Evolutionary conservation across 495 filamentous ascomycete genomes (phyloP), one percentile per base, ranked within the genome.

Genomic region (Chaetomidium leptoderma): DNA sequence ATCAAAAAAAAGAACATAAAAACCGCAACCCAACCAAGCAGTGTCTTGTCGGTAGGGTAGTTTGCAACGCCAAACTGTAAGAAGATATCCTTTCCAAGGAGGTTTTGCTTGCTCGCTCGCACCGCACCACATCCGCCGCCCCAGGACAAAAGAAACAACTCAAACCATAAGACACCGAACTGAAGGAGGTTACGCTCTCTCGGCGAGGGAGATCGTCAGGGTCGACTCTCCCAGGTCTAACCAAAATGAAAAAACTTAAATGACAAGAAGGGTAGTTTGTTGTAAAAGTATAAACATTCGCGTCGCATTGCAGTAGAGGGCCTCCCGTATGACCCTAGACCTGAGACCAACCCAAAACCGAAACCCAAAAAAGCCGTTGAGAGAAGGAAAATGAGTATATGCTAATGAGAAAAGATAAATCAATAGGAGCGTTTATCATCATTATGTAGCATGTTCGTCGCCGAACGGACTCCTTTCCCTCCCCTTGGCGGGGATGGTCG

Each of bases 391-490:
- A 48, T 32, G n/a, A n/a, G 39, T 48, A 48, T 48, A 48, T 21
- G 45, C 13, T 26, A 9, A 26, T 13, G 10, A 47, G 29, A 47
- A 26, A 29, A 23, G 21, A 43, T 7, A 43, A 30, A 47, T 47
- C 44, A 47, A 32, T 16, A 27, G 21, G 23, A 19, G 13, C n/a
- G 23, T 23, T 5, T 19, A 55, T 33, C 32, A 26, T 55, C 48
- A 48, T 43, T 43, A 56, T n/a, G 77, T 68, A 45, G 78, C 80
- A 52, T 83, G 71, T 65, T 83, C 80, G 57, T 83, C 80, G 11
- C 78, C 76, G 63, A 83, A 83, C 9, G 80, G 80, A 55, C 78
- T 81, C 42, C 65, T 67, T 26, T 75, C 70, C 49, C 75, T 70
- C 46, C 65, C 66, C 59, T 63, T 64, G 14, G 58, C 55, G 6